These are phyloP conservation scores for Theileria parva DNA, from an alignment of 169 alveolate genomes.

Conservation along the genomic window DNA sequence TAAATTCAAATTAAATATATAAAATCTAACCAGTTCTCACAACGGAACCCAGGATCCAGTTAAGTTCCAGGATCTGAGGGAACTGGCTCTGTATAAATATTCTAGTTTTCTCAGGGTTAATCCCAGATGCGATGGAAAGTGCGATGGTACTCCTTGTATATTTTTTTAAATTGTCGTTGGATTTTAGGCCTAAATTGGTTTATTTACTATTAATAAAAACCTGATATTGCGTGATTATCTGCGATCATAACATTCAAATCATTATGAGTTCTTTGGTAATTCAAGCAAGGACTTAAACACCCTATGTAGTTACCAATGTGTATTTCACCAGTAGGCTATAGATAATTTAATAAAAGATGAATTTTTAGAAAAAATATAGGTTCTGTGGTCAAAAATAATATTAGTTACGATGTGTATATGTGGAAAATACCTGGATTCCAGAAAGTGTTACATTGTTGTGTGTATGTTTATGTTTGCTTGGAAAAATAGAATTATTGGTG, in stretches of 20 bases:
- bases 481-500: background rate
- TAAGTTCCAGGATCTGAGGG: constrained; percentile 49
- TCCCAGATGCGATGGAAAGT: constrained; percentile 56
- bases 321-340: constrained; percentile 64
- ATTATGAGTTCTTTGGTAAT: constrained; percentile 26
- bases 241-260: constrained; percentile 52
- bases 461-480: background rate
- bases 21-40: constrained; percentile 23
- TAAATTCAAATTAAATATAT: background rate
- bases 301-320: constrained; percentile 68
- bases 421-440: constrained; percentile 15
- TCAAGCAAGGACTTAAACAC: constrained; percentile 57
- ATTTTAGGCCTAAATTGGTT: background rate
- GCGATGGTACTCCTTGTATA: constrained; percentile 33
- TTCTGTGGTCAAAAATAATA: background rate
- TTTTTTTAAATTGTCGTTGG: background rate
- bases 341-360: background rate
- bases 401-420: background rate
- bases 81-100: constrained; percentile 53
- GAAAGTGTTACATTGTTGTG: constrained; percentile 13
- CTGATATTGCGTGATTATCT: constrained; percentile 58
- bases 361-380: background rate
- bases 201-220: background rate
- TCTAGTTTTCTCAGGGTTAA: constrained; percentile 38
- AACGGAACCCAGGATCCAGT: constrained; percentile 53